These are phyloP conservation scores for Curvularia eragrostidis DNA, from an alignment of 2,329 filamentous ascomycete genomes.

Conservation along the genomic window DNA sequence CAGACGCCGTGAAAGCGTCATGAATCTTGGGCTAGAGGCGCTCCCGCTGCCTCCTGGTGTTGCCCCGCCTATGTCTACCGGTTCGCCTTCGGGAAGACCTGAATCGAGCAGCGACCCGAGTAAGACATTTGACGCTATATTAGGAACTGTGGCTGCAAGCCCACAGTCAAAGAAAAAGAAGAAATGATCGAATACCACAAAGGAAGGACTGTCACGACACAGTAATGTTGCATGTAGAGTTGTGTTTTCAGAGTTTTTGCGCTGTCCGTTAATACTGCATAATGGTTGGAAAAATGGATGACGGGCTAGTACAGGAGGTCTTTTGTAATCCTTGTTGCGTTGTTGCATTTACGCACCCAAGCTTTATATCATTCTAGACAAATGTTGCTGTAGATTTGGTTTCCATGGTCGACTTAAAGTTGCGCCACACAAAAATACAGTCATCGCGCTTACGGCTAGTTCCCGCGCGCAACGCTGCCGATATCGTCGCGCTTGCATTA, in stretches of 20 bases:
- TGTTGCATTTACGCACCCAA: conserved; percentile 5
- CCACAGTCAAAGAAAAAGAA: conserved; percentile 43
- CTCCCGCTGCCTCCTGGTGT: conserved; percentile 55
- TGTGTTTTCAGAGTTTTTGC: conserved; percentile 3
- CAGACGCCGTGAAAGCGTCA: conserved; percentile 52
- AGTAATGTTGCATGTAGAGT: conserved; percentile 10
- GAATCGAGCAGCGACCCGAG: conserved; percentile 47
- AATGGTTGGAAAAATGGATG: conserved; percentile 11
- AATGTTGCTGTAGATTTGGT: not conserved
- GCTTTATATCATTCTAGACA: conserved; percentile 3
- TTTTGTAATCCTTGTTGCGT: conserved; percentile 12
- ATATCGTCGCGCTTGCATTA: conserved; percentile 22
- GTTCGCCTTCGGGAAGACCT: conserved; percentile 34
- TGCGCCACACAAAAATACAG: conserved; percentile 3
- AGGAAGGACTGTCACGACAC: not conserved
- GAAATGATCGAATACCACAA: conserved; percentile 24
- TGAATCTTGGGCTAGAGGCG: conserved; percentile 56
- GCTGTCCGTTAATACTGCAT: conserved; percentile 3
- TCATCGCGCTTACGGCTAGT: conserved; percentile 19
- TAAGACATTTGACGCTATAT: conserved; percentile 59
- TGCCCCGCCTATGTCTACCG: conserved; percentile 43
- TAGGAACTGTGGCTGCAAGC: conserved; percentile 41
- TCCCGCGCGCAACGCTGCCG: conserved; percentile 23
- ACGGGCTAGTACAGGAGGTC: conserved; percentile 1
- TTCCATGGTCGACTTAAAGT: conserved; percentile 1